Percentiles rank a stretch among this genome's conserved stretches.
These are phyloP conservation scores for Sarocladiaceae sp. DNA, from an alignment of 2,329 filamentous ascomycete species.

Conservation along the genomic window DNA sequence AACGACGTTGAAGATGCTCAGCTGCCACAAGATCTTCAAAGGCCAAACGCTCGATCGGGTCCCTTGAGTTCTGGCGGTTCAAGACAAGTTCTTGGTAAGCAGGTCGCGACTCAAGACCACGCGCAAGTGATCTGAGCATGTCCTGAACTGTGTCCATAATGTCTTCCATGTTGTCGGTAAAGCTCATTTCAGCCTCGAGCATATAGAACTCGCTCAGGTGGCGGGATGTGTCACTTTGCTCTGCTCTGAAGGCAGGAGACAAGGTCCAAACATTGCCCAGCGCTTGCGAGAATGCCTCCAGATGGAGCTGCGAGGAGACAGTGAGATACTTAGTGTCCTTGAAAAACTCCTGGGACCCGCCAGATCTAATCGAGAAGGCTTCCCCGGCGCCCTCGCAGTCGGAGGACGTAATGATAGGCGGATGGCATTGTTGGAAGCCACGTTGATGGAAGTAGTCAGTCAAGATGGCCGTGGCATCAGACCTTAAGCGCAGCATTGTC, in stretches of 20 bases:
- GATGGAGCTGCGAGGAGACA: constrained; percentile 88
- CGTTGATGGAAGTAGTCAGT: constrained; percentile 68
- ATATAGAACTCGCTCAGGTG: constrained; percentile 99
- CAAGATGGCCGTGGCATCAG: constrained; percentile 66
- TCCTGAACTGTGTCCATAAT: constrained; percentile 78
- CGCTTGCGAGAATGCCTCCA: constrained; percentile 85
- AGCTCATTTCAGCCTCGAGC: constrained; percentile 87
- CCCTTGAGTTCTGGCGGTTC: constrained; percentile 21
- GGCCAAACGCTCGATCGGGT: constrained; percentile 34
- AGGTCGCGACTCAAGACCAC: constrained; percentile 31
- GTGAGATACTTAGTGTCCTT: constrained; percentile 86
- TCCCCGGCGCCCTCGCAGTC: constrained; percentile 97
- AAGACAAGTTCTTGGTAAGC: constrained; percentile 37
- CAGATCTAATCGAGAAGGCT: constrained; percentile 67
- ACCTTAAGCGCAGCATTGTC: constrained; percentile 74
- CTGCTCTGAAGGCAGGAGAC: constrained; percentile 88
- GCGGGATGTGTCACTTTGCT: constrained; percentile 85
- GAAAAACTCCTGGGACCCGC: constrained; percentile 58
- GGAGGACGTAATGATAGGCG: constrained; percentile 90
- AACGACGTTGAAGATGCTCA: constrained; percentile 56
- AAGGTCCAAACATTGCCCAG: constrained; percentile 90
- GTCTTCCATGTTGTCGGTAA: constrained; percentile 60
- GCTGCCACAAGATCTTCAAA: constrained; percentile 36
- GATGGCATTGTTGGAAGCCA: constrained; percentile 76
- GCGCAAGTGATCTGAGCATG: constrained; percentile 56